A percentile compares a stretch with the other conserved stretches of the same genome.
phyloP scores from a whole-genome alignment of 805 yeast species.

The Saccharomyces jurei region DNA sequence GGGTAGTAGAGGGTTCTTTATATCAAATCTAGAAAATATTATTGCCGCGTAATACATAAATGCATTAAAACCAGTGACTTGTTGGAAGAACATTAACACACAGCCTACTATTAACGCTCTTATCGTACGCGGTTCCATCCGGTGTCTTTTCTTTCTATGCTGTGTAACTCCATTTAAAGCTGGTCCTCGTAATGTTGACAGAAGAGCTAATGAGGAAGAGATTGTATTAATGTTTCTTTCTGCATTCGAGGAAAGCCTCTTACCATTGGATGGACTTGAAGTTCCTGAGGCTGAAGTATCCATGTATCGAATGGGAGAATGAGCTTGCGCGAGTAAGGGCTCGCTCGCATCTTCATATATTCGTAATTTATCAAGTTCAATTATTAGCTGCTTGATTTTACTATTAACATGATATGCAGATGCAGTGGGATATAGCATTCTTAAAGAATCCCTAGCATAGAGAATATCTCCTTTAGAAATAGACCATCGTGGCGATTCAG shows the following conservation, averaged over 20 bases:
- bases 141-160: constrained; percentile 7
- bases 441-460: constrained; percentile 37
- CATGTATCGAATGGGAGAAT: neutral
- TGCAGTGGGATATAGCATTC: constrained; percentile 38
- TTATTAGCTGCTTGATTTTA: constrained; percentile 41
- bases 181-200: neutral
- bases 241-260: neutral
- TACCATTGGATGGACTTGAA: constrained; percentile 2
- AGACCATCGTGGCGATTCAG: constrained; percentile 44
- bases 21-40: constrained; percentile 44
- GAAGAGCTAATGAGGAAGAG: neutral
- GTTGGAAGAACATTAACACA: constrained; percentile 49
- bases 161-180: neutral
- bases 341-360: constrained; percentile 22
- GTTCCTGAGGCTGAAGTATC: neutral
- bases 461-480: constrained; percentile 28
- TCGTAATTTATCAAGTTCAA: constrained; percentile 34
- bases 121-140: constrained; percentile 29
- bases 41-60: constrained; percentile 57
- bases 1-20: constrained; percentile 46
- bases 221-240: neutral
- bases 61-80: constrained; percentile 54
- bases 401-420: constrained; percentile 36
- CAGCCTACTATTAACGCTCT: constrained; percentile 41
- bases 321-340: constrained; percentile 5